These are phyloP conservation scores for Petasospora fabianii DNA, from an alignment of 1,139 yeast genomes.

Conservation along the genomic window DNA sequence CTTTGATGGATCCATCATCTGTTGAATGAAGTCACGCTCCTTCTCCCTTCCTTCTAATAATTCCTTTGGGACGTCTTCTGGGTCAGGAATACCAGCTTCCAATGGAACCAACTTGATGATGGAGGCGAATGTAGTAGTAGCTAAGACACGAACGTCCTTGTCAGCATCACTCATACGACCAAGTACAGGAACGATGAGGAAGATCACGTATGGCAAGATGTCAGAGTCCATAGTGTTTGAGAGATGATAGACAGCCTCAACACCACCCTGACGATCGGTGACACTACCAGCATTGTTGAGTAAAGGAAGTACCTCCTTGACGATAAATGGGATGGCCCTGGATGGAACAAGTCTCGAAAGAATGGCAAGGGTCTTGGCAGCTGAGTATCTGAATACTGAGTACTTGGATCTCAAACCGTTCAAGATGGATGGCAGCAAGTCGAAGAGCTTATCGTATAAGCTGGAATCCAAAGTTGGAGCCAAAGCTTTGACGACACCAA, in stretches of 20 bases:
- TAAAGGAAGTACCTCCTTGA: constrained; percentile 76
- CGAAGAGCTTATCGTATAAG: constrained; percentile 48
- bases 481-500: constrained; percentile 77
- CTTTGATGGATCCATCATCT: constrained; percentile 97
- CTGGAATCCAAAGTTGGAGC: constrained; percentile 56
- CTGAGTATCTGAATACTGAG: constrained; percentile 83
- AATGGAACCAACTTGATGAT: constrained; percentile 93
- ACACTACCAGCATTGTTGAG: constrained; percentile 74
- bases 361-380: constrained; percentile 87
- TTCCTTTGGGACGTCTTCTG: constrained; percentile 84
- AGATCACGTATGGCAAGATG: constrained; percentile 91
- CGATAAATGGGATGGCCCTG: constrained; percentile 71
- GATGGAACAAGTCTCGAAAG: constrained; percentile 74
- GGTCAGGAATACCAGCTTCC: constrained; percentile 97
- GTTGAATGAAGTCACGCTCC: constrained; percentile 92
- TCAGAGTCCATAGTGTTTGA: constrained; percentile 83
- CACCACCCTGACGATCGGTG: constrained; percentile 87
- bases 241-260: constrained; percentile 85
- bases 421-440: constrained; percentile 45
- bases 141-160: constrained; percentile 80
- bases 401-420: constrained; percentile 64
- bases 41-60: constrained; percentile 85
- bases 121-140: constrained; percentile 95
- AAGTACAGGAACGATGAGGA: constrained; percentile 89
- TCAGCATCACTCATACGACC: constrained; percentile 98